A percentile compares a stretch with the other conserved stretches of the same genome.
phyloP scores from a whole-genome alignment of 1,284 basidiomycete species.

The Cerioporus squamosus region DNA sequence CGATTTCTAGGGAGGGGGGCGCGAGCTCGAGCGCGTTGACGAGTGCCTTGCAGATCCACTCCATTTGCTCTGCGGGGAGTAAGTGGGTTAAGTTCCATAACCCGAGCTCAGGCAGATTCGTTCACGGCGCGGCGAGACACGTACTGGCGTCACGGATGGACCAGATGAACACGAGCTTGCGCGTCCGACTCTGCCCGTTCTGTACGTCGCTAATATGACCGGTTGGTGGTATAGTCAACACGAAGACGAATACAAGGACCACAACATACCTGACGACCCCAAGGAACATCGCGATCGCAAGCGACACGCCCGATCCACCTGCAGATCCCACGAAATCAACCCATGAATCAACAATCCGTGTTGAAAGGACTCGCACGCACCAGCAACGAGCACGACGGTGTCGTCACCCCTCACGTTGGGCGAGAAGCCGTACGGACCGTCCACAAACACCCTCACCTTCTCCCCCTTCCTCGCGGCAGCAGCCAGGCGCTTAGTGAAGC shows the following conservation, averaged over 20 bases:
- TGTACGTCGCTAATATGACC: slow-evolving; percentile 27
- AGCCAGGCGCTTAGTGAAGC: slow-evolving; percentile 51
- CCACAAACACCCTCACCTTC: slow-evolving; percentile 45
- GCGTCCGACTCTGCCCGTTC: slow-evolving; percentile 33
- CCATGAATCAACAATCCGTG: not conserved
- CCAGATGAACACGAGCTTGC: slow-evolving; percentile 48
- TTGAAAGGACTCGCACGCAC: slow-evolving; percentile 32
- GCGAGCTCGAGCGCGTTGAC: slow-evolving; percentile 32
- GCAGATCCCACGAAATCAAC: not conserved
- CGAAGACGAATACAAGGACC: not conserved
- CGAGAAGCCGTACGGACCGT: slow-evolving; percentile 58
- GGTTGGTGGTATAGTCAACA: not conserved
- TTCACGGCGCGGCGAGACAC: slow-evolving; percentile 18
- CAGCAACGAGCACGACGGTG: slow-evolving; percentile 52
- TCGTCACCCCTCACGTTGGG: slow-evolving; percentile 46
- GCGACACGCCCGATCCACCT: slow-evolving; percentile 56
- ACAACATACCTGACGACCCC: slow-evolving; percentile 44
- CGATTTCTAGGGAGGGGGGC: slow-evolving; percentile 36
- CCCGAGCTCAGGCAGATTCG: no score
- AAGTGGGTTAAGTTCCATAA: no score
- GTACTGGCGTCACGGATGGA: slow-evolving; percentile 43
- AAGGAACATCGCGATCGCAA: slow-evolving; percentile 49
- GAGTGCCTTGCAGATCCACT: slow-evolving; percentile 43
- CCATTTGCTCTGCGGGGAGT: slow-evolving; percentile 31
- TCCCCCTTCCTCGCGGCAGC: slow-evolving; percentile 35